A percentile compares a stretch with the other conserved stretches of the same genome.
These are phyloP conservation scores for Penicillium sp. DNA, from an alignment of 2,329 filamentous ascomycete species.

Conservation along the genomic window DNA sequence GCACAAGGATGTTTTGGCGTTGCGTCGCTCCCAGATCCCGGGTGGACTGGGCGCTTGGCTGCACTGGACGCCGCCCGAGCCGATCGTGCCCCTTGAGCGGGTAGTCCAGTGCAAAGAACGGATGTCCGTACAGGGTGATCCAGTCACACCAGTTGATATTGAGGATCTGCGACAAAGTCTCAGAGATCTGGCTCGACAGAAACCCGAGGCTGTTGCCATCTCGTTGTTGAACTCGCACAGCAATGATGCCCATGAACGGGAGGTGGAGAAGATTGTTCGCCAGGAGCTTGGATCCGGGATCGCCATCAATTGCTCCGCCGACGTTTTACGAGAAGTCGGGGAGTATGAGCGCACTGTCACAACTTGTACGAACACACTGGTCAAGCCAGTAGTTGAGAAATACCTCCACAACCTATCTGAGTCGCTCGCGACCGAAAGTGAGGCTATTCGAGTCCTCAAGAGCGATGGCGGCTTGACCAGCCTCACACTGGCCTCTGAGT, in stretches of 20 bases:
- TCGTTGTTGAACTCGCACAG: constrained; percentile 52
- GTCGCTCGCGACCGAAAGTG: constrained; percentile 43
- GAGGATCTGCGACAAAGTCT: constrained; percentile 41
- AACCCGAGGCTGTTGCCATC: constrained; percentile 49
- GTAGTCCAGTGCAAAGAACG: constrained; percentile 50
- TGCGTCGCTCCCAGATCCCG: constrained; percentile 53
- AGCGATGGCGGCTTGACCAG: constrained; percentile 53
- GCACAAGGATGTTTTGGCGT: constrained; percentile 52
- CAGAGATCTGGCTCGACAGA: constrained; percentile 40
- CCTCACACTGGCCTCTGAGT: constrained; percentile 45
- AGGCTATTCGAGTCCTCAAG: constrained; percentile 52
- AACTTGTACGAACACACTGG: constrained; percentile 50
- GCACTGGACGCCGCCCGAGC: constrained; percentile 50
- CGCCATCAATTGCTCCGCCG: constrained; percentile 48
- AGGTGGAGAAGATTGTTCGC: constrained; percentile 40
- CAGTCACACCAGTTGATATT: constrained; percentile 44
- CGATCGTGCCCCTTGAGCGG: constrained; percentile 51
- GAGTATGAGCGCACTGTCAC: constrained; percentile 54
- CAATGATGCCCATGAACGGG: constrained; percentile 46
- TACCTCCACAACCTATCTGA: constrained; percentile 47
- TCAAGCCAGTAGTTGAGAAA: constrained; percentile 50
- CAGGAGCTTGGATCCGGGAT: constrained; percentile 47
- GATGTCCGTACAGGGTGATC: constrained; percentile 45
- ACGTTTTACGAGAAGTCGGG: constrained; percentile 51
- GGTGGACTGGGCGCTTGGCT: constrained; percentile 54